Evolutionary conservation across 495 filamentous ascomycete species (phyloP), one percentile per base, ranked within the genome.

Genomic region (Penicillium pancosmium): DNA sequence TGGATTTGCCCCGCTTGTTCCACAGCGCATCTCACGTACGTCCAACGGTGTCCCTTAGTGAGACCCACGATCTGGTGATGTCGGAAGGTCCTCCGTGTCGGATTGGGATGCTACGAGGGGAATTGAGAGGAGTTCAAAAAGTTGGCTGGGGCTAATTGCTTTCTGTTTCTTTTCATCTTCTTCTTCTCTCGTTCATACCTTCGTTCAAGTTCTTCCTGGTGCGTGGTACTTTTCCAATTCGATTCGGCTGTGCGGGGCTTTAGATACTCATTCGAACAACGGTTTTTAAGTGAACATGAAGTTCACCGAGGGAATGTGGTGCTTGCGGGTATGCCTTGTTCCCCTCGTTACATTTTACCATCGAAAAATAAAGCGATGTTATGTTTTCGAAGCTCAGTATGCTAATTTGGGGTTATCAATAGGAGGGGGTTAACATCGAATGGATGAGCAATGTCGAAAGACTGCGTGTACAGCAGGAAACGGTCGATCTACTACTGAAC

Each of bases 381-480:
- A 31, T 9, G 1, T 31, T 31, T 31, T 9, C 8, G 27, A 9
- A 9, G 6, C 27, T 31, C 27, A 9, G 5, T 31, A 31, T 46
- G 41, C 15, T 46, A 25, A 25, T 23, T 33, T 3, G 19, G 25
- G 5, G 13, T 11, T 19, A 9, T 55, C n/a, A 23, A 23, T 50
- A 77, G 73, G 70, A 77, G 46, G 74, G 72, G 48, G 63, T 75
- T 36, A 63, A 59, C n/a, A 79, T 79, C 41, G 74, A 78, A 54
- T 79, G 74, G 76, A 78, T 78, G 75, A 76, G 69, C 66, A 79
- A 79, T 56, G 73, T 79, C n/a, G 76, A 79, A 59, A 64, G 76
- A 57, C 47, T 76, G 43, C 53, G 57, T 12, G 52, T 75, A 23
- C 64, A 78, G 49, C 61, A 70, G 9, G 70, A 79, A 33, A 60